Conservation (phyloP, 495 filamentous ascomycete genomes). For the Penicillium bovifimosum region DNA sequence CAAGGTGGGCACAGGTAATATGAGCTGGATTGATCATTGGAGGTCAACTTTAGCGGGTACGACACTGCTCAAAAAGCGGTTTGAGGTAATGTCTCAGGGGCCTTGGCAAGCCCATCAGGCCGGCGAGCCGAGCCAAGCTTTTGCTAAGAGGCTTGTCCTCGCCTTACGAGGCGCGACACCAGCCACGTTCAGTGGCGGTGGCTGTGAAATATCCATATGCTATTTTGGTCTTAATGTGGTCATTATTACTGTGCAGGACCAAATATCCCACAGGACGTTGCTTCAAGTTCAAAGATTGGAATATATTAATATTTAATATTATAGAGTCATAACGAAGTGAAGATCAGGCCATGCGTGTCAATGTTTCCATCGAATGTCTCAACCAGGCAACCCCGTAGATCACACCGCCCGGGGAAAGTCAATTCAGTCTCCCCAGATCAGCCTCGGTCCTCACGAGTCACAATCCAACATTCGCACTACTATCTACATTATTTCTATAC, state of each 20-base stretch:
- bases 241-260: not conserved
- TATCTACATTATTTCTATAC: too few relatives aligned
- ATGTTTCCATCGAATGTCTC: too few relatives aligned
- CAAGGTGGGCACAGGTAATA: not conserved
- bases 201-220: not conserved
- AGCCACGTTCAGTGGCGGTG: slow-evolving; percentile 21
- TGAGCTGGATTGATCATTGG: not conserved
- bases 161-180: slow-evolving; percentile 16
- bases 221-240: too few relatives aligned
- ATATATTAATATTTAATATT: too few relatives aligned
- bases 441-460: not conserved
- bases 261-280: not conserved
- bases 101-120: too few relatives aligned
- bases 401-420: not conserved
- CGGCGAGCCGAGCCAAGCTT: slow-evolving; percentile 28
- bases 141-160: slow-evolving; percentile 26
- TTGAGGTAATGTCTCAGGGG: too few relatives aligned
- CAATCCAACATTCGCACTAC: too few relatives aligned
- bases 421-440: not conserved
- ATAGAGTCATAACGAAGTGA: too few relatives aligned
- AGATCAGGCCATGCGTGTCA: too few relatives aligned
- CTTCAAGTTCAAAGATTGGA: too few relatives aligned
- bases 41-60: slow-evolving; percentile 1
- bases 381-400: too few relatives aligned
- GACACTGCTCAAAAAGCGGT: too few relatives aligned